phyloP scores from a whole-genome alignment of 768 basidiomycete genomes.

The Candolleomyces aberdarensis region DNA sequence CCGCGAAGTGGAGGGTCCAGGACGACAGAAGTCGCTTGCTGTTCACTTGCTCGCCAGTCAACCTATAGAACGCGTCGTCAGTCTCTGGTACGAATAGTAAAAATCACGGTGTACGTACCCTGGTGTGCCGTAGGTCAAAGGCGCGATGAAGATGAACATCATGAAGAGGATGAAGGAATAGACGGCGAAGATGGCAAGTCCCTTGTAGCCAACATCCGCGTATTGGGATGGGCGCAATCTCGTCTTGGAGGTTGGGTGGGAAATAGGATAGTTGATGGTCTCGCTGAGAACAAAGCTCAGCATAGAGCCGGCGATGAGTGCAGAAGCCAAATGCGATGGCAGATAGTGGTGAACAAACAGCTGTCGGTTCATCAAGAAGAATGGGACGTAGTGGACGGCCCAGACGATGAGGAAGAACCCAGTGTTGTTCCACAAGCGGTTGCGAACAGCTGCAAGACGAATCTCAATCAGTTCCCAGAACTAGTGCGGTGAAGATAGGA shows the following conservation, averaged over 20 bases:
- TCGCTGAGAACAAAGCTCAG: conserved; percentile 89
- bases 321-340: conserved; percentile 91
- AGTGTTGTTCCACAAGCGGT: conserved; percentile 91
- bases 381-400: conserved; percentile 94
- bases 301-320: conserved; percentile 88
- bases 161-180: conserved; percentile 60
- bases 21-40: conserved; percentile 76
- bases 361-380: conserved; percentile 97
- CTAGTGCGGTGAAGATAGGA: background rate
- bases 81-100: conserved; percentile 1
- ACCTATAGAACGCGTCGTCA: conserved; percentile 37
- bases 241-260: conserved; percentile 67
- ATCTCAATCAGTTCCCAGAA: background rate
- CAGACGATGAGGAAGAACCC: conserved; percentile 95
- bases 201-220: conserved; percentile 77
- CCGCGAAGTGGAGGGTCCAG: conserved; percentile 94
- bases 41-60: conserved; percentile 85
- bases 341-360: conserved; percentile 98
- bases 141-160: conserved; percentile 74
- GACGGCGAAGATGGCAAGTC: conserved; percentile 56
- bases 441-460: conserved; percentile 68
- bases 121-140: conserved; percentile 95
- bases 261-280: conserved; percentile 88
- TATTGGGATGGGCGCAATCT: conserved; percentile 52
- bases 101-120: conserved; percentile 55